A percentile compares a stretch with the other conserved stretches of the same genome.
Conservation (phyloP, 768 basidiomycete genomes). For the Rhodotorula sphaerocarpa region DNA sequence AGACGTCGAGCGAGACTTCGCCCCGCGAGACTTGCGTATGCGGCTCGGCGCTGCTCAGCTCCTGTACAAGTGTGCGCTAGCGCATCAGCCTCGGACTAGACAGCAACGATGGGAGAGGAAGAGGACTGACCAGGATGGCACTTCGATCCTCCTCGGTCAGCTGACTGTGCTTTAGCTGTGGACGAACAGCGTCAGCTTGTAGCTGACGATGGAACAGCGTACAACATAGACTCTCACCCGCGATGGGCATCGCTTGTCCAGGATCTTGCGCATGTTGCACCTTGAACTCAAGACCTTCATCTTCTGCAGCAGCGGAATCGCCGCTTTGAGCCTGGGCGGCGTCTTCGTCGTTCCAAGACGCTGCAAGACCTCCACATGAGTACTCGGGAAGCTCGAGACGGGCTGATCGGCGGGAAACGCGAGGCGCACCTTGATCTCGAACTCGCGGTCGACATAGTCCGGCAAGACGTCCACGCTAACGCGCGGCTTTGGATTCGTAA, state of each 20-base stretch:
- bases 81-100: no score
- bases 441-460: constrained; percentile 51
- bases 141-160: constrained; percentile 48
- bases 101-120: no score
- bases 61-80: no score
- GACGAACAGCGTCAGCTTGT: neutral
- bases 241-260: constrained; percentile 63
- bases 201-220: no score
- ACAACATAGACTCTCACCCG: constrained; percentile 52
- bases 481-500: constrained; percentile 51
- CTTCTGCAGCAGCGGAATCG: constrained; percentile 53
- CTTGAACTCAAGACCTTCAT: constrained; percentile 61
- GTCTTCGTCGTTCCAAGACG: constrained; percentile 54
- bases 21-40: constrained; percentile 52
- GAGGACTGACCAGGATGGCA: constrained; percentile 54
- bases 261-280: constrained; percentile 59
- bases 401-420: neutral
- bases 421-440: constrained; percentile 57
- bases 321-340: constrained; percentile 59
- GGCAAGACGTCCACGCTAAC: constrained; percentile 11
- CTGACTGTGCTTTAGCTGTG: neutral
- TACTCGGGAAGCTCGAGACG: neutral
- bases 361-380: constrained; percentile 20
- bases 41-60: constrained; percentile 65
- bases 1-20: constrained; percentile 50